Conservation (phyloP, 305 asterid species). For the Fraxinus velutina region DNA sequence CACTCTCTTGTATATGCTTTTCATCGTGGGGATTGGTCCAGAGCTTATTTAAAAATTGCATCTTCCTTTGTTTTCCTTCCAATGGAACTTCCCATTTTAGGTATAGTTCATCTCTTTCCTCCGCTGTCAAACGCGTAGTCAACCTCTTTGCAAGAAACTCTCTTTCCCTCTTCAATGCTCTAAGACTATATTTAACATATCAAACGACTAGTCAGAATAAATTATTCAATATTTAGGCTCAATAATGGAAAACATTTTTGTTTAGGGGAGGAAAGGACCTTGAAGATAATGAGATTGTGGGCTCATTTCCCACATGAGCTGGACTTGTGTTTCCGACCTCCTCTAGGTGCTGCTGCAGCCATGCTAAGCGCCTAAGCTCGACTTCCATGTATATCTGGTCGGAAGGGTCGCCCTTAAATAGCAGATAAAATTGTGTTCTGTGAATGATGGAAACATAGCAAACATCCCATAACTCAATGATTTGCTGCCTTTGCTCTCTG, state of each 20-base stretch:
- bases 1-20: constrained; percentile 74
- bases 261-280: constrained; percentile 41
- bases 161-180: constrained; percentile 77
- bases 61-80: constrained; percentile 78
- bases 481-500: constrained; percentile 80
- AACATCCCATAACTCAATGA: constrained; percentile 85
- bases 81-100: constrained; percentile 86
- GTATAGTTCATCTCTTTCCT: constrained; percentile 78
- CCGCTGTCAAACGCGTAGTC: constrained; percentile 61
- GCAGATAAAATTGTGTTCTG: constrained; percentile 81
- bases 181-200: constrained; percentile 49
- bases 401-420: constrained; percentile 84
- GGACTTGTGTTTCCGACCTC: constrained; percentile 85
- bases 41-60: constrained; percentile 79
- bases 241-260: not conserved
- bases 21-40: constrained; percentile 79
- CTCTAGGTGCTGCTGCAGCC: constrained; percentile 85
- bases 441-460: constrained; percentile 89
- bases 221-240: not conserved
- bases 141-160: constrained; percentile 88
- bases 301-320: constrained; percentile 60
- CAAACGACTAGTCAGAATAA: not conserved
- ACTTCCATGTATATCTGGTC: constrained; percentile 94
- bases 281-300: constrained; percentile 72
- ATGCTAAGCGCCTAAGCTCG: constrained; percentile 83